These are phyloP conservation scores for Trametes coccinea DNA, from an alignment of 768 basidiomycete genomes.

Conservation along the genomic window DNA sequence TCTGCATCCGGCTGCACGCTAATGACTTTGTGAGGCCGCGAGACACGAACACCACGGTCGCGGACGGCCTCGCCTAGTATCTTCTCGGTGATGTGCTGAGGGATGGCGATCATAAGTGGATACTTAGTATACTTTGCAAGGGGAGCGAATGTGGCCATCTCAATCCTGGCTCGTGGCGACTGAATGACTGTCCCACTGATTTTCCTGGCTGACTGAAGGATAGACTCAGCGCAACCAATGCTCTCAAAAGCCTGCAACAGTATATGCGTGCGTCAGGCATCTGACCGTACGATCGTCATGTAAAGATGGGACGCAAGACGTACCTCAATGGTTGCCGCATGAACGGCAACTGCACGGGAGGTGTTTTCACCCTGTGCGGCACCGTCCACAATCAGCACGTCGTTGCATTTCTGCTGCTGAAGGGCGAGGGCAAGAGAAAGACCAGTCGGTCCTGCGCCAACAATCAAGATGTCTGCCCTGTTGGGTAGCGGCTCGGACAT, in stretches of 20 bases:
- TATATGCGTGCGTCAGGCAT: not conserved
- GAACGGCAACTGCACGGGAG: constrained; percentile 49
- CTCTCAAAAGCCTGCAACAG: constrained; percentile 44
- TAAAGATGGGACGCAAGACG: not conserved
- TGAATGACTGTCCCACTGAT: constrained; percentile 29
- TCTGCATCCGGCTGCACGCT: constrained; percentile 36
- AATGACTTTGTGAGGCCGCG: constrained; percentile 42
- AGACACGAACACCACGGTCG: constrained; percentile 35
- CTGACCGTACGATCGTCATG: too few relatives aligned
- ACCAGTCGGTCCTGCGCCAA: constrained; percentile 53
- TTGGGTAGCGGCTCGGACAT: constrained; percentile 34
- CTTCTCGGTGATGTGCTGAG: constrained; percentile 47
- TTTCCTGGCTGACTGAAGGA: constrained; percentile 42
- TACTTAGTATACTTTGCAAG: constrained; percentile 44
- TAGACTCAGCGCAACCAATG: constrained; percentile 41
- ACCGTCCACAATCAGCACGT: constrained; percentile 48
- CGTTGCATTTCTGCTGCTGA: constrained; percentile 40
- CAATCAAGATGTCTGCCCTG: constrained; percentile 45
- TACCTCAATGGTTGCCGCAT: constrained; percentile 56
- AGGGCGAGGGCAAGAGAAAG: constrained; percentile 49
- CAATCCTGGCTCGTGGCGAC: constrained; percentile 33
- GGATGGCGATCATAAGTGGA: constrained; percentile 43
- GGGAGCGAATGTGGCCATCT: constrained; percentile 34
- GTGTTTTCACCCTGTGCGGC: constrained; percentile 33
- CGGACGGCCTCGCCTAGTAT: constrained; percentile 39